These are phyloP conservation scores for Camellia lanceoleosa DNA, from an alignment of 148 eudicot species.

Conservation along the genomic window DNA sequence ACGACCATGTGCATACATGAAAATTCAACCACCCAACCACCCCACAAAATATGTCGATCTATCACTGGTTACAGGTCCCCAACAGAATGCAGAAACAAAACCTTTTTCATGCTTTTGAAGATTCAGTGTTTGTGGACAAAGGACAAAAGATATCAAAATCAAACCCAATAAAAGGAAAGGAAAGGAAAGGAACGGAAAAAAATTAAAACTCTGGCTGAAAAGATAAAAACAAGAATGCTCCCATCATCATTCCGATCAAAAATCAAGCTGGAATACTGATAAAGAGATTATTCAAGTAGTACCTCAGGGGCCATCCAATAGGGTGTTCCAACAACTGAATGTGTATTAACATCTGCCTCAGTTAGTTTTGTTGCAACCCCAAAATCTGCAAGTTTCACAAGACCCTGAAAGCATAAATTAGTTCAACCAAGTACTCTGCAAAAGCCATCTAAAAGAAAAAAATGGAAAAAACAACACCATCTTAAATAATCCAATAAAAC, in stretches of 20 bases:
- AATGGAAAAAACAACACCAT: background rate
- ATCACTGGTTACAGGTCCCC: no score
- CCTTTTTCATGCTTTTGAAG: background rate
- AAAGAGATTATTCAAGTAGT: conserved; percentile 1
- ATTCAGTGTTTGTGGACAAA: background rate
- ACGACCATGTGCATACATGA: no score
- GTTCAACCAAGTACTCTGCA: conserved; percentile 7
- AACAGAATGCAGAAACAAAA: no score
- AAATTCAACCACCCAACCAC: no score
- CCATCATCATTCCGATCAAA: background rate
- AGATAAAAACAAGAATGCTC: background rate
- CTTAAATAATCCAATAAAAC: conserved; percentile 1
- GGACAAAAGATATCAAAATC: background rate
- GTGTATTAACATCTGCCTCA: conserved; percentile 96
- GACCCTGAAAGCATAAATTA: conserved; percentile 65
- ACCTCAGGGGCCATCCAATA: conserved; percentile 99
- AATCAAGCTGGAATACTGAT: background rate
- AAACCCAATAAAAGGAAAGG: background rate
- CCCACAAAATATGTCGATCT: no score
- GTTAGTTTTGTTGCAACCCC: conserved; percentile 98
- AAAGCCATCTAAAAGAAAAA: background rate
- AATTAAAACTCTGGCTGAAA: background rate
- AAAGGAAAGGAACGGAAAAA: background rate
- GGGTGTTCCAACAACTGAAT: conserved; percentile 99
- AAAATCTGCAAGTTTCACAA: conserved; percentile 98